Evolutionary conservation across 2,329 filamentous ascomycete genomes (phyloP), one percentile per base, ranked within the genome.

Genomic region (Calcarisporium arbuscula): DNA sequence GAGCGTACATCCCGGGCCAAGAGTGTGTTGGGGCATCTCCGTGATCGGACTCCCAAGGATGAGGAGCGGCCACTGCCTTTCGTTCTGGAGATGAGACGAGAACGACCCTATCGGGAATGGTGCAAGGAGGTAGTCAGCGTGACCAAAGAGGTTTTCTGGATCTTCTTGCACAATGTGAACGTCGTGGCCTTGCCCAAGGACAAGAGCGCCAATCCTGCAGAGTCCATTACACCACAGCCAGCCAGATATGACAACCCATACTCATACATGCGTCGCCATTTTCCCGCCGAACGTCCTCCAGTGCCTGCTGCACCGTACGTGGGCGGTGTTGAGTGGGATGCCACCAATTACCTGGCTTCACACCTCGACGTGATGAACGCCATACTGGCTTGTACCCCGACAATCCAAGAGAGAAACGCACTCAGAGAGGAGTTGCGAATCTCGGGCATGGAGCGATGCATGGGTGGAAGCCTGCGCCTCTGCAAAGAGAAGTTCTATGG

Each of bases 401-500:
- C 80, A 0, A 49, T 56, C 3, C 60, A 72, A 17, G 80, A 84
- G 38, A 84, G 92, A 40, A 95, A 95, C 58, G 56, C 63, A 1
- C 72, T 96, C 9, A 82, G 92, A n/a, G 68, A 70, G 14, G 79
- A 90, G 38, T 69, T 96, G 34, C 77, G 77, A 34, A 77, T 89
- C 40, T 94, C 85, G 0, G 90, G 92, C 7, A 94, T 88, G 68
- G 92, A 98, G 60, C 88, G 88, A 48, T 80, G 84, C 47, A 85
- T 96, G 72, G 88, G 88, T 12, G 75, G 76, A 16, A 90, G 80
- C 38, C 66, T 96, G 42, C 79, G 92, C 5, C 82, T 90, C 12
- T 96, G 90, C 68, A 98, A 96, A 58, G 89, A 95, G 60, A 96
- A 96, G 58, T 95, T 96, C 57, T 96, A 98, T 56, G 84, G 85